These are phyloP conservation scores for Cucumis melo DNA, from an alignment of 306 rosid species.

Conservation along the genomic window DNA sequence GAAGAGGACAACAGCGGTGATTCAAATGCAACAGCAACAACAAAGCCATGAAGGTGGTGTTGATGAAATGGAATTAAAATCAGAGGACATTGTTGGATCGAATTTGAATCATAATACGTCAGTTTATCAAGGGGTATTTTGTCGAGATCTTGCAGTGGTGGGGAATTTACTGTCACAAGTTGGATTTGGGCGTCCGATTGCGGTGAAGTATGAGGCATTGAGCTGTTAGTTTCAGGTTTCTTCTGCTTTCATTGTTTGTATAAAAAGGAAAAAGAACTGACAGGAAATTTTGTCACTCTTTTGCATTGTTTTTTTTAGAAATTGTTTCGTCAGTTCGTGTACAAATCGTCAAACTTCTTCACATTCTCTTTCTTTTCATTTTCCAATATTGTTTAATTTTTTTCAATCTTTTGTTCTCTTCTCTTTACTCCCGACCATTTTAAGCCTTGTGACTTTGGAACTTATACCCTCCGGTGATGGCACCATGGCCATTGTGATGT, in stretches of 20 bases:
- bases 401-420: background rate
- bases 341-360: slow-evolving; percentile 23
- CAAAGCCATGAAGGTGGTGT: background rate
- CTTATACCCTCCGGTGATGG: too few species aligned
- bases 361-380: background rate
- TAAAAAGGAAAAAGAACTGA: slow-evolving; percentile 28
- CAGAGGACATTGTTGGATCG: background rate
- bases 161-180: slow-evolving; percentile 70
- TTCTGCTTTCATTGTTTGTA: slow-evolving; percentile 24
- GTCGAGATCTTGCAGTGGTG: slow-evolving; percentile 76
- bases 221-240: slow-evolving; percentile 42
- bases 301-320: background rate
- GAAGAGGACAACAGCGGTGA: slow-evolving; percentile 30
- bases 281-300: slow-evolving; percentile 64
- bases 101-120: background rate
- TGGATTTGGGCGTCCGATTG: slow-evolving; percentile 66
- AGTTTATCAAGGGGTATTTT: slow-evolving; percentile 72
- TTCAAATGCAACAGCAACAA: slow-evolving; percentile 19
- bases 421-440: background rate
- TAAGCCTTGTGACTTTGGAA: too few species aligned
- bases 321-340: slow-evolving; percentile 23
- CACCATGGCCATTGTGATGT: too few species aligned
- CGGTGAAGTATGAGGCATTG: slow-evolving; percentile 75
- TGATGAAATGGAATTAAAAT: background rate
- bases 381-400: background rate